Base-by-base conservation (phyloP, 1,284 basidiomycete genomes). In the Wolfiporia cocos region DNA sequence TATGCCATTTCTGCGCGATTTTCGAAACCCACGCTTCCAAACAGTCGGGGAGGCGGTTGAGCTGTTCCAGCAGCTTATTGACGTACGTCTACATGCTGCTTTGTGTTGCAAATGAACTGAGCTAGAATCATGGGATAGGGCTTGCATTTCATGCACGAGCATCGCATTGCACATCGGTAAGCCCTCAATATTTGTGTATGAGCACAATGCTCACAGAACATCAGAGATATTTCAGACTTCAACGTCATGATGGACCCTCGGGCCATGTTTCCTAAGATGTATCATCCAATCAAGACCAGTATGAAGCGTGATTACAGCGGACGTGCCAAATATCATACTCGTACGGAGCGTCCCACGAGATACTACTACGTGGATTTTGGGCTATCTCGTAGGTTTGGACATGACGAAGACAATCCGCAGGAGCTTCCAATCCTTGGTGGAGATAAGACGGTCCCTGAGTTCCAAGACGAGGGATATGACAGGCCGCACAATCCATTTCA, bases 221-320 rank as follows among this genome's bases (percentile, higher is more conserved):
- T 9, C 26, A 74, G 73, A 1, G 71, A 74, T 42, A 61, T 59
- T 35, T 59, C 61, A 39, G 15, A 30, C 3, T 32, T 49, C n/a
- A 71, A 71, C 39, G 56, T 70, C 31, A 65, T 70, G 65, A 56
- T 69, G 46, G 66, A 69, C 37, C 56, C 64, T 0, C 38, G 24
- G 5, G 39, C 46, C 14, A 42, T 66, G 34, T 62, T 56, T 45
- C 52, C 56, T 1, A 20, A 61, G 14, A 43, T 48, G 4, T 62
- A 49, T 36, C 62, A 66, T 45, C 63, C 63, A 5, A 23, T 39
- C 4, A 28, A 26, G 3, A 20, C 33, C 0, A 2, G 33, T 4
- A 41, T 29, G 41, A 53, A 37, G 7, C 52, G 43, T 3, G 51
- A 59, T 34, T 47, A 44, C 12, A 50, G 36, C 15, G 44, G 48